Evolutionary conservation across 805 yeast genomes (phyloP), one percentile per base, ranked within the genome.

Genomic region (Aciculoconidium aculeatum): DNA sequence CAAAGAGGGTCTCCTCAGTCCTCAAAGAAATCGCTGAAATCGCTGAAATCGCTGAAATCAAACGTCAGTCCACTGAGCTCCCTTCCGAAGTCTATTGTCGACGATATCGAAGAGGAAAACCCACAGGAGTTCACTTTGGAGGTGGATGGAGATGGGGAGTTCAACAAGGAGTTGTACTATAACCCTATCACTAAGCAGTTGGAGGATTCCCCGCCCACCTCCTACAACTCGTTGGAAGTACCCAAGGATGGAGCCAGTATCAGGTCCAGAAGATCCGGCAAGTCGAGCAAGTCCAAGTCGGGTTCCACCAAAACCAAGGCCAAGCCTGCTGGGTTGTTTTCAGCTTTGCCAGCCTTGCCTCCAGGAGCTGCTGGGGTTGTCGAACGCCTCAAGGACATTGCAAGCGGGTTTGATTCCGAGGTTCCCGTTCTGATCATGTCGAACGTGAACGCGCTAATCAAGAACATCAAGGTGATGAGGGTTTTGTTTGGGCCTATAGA

Each of bases 401-500:
- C 15, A 8, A 6, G 22, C 16, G 20, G 16, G 15, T 20, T 36
- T 13, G 30, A 30, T 15, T 20, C 34, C 2, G 25, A 27, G 3
- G 12, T 11, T 4, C 47, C 58, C 4, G 37, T 42, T n/a, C 28
- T 39, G 3, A 40, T 55, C 12, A 47, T 55, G 7, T 53, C 60
- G 17, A 58, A 57, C 30, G 36, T 64, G 21, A 54, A 53, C 37
- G 26, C 41, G 15, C 40, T 59, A 26, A 55, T 63, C 29, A 62
- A 61, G 36, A 46, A 47, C 30, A 53, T 64, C 18, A 48, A 46
- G 34, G 22, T 62, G 15, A 55, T 64, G 65, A 46, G 45, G 30
- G 46, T 57, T 5, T 35, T 62, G 4, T 62, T 63, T 41, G 52
- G 66, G 5, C 67, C 67, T 9, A 60, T 64, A 20, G 70, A 63